Evolutionary conservation across 2,329 filamentous ascomycete genomes (phyloP), one percentile per base, ranked within the genome.

Genomic region (Fusarium sp.): DNA sequence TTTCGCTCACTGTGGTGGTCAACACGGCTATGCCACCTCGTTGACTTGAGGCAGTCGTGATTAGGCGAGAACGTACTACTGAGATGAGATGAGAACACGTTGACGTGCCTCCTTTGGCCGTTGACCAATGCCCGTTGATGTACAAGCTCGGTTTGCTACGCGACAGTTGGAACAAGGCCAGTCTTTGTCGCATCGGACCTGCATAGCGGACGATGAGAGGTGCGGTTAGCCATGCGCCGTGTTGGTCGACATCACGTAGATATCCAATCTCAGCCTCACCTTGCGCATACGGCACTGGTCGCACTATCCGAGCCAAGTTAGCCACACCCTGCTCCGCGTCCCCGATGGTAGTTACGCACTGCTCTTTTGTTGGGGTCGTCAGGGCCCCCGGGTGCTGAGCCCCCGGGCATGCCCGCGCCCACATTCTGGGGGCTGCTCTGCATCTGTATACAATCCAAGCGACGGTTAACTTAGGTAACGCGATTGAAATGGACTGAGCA

Each of bases 181-280:
- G 54, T 88, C 86, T 78, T 88, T 89, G 77, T 90, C 87, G 75
- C 88, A 90, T 47, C 87, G 87, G 63, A 90, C 88, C 88, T 90
- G 67, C 20, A 63, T 14, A 57, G 8, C 20, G 64, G 25, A 20
- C 9, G 64, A 27, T 22, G 40, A 22, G 29, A n/a, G 31, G 22
- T 27, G n/a, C 7, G 22, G 18, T 57, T n/a, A 18, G 22, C 20
- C 14, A n/a, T 38, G 54, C 33, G 11, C 27, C 3, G 47, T 20
- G 18, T 20, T 31, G 11, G 6, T 9, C 6, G 6, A n/a, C 10
- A 22, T 4, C n/a, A 40, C 3, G 2, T 4, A 38, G 13, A 8
- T 13, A 63, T 36, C 35, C 5, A 1, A n/a, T 20, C 10, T 16
- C 25, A 27, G 29, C 14, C 80, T 77, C 74, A 84, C 82, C 79